Base-by-base conservation (phyloP, 768 basidiomycete species). In the Kwoniella mangroviensis region DNA sequence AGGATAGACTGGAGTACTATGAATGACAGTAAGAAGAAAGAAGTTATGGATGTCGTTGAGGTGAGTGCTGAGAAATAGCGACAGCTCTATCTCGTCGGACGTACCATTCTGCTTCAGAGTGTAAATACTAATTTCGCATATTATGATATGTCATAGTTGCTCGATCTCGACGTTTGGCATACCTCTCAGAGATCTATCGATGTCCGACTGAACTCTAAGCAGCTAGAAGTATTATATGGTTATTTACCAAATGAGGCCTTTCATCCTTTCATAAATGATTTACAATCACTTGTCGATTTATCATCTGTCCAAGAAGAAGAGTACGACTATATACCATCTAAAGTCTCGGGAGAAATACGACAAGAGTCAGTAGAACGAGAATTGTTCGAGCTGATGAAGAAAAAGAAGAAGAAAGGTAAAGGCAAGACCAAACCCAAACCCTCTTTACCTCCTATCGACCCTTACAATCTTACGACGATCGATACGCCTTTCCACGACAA, bases 141-240 rank as follows among this genome's bases (percentile, higher is more conserved):
- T 2, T 26, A 2, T 26, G 26, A 4, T 52, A 40, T 42, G 60
- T 24, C 28, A 54, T 43, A 81, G 79, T 17, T 67, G 5, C 71
- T 79, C 21, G 73, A 78, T 24, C 68, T 81, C n/a, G 82, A 83
- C 58, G 69, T 83, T 13, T 83, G 82, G 82, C 74, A 73, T 5
- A 56, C 75, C 3, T 73, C 82, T 0, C 66, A 63, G 5, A 53
- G 73, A 7, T 57, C 67, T 13, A 40, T 82, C 40, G 82, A 83
- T 55, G 22, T 83, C 43, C 73, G 77, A 13, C 40, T 81, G 1
- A 53, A 69, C 3, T 26, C 74, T 0, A 24, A 52, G 19, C 53
- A 67, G 24, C 21, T 62, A 41, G 19, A 54, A 17, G 26, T 62
- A 26, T 60, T 74, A 63, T 22, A 55, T 21, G 7, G 3, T 17